These are phyloP conservation scores for Punica granatum DNA, from an alignment of 345 rosid genomes.

Conservation along the genomic window DNA sequence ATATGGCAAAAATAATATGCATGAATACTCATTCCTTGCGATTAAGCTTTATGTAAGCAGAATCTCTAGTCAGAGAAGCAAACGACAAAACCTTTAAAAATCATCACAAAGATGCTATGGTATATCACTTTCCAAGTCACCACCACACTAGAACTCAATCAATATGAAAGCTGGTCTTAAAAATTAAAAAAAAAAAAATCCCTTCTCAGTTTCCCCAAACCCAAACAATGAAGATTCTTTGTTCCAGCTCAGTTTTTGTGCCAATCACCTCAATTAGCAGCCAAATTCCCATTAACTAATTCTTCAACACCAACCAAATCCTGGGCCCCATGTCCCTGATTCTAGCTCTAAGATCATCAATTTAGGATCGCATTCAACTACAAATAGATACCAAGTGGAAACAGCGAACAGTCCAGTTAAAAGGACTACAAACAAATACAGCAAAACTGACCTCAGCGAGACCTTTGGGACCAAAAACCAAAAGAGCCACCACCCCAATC, in stretches of 20 bases:
- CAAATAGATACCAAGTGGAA: not conserved
- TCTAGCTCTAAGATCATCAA: not conserved
- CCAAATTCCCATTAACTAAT: not conserved
- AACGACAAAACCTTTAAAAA: not conserved
- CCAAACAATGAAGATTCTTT: not conserved
- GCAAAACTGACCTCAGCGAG: conserved; percentile 75
- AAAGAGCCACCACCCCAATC: conserved; percentile 93
- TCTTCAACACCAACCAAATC: too few species aligned
- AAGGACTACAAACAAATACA: not conserved
- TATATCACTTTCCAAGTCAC: not conserved
- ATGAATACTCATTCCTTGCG: too few species aligned
- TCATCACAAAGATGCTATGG: not conserved
- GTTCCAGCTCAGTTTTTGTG: not conserved
- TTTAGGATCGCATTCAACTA: not conserved
- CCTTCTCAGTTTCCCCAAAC: not conserved
- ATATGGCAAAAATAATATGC: too few species aligned
- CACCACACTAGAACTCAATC: not conserved
- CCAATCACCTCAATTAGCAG: too few species aligned
- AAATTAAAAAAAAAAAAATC: too few species aligned
- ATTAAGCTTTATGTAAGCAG: too few species aligned
- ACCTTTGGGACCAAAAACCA: conserved; percentile 99
- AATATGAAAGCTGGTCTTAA: too few species aligned
- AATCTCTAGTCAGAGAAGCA: too few species aligned
- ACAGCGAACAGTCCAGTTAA: not conserved
- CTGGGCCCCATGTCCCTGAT: not conserved